Conservation (phyloP, 106 monocot genomes). For the Dendrobium huoshanense region DNA sequence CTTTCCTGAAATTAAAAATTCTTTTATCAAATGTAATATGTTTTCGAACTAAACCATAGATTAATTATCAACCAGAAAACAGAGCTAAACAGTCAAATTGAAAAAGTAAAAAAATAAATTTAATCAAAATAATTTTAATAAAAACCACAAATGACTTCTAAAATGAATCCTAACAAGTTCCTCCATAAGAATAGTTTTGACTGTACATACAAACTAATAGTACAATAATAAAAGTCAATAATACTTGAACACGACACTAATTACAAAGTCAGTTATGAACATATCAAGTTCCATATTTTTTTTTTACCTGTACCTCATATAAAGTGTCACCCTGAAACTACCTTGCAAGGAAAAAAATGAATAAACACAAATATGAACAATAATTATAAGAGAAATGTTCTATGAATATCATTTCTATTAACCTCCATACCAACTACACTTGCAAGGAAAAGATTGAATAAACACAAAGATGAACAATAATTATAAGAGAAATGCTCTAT, state of each 20-base stretch:
- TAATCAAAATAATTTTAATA: too few species aligned
- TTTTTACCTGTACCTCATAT: background rate
- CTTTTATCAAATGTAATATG: background rate
- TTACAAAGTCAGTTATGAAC: background rate
- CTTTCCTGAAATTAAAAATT: background rate
- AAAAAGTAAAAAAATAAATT: too few species aligned
- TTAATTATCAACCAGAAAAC: background rate
- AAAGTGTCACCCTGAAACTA: background rate
- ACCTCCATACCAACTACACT: background rate
- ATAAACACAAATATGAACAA: background rate
- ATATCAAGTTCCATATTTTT: background rate
- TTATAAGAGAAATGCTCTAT: background rate
- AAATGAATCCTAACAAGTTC: background rate
- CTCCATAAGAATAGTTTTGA: background rate
- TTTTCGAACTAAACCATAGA: background rate
- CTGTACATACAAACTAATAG: too few species aligned
- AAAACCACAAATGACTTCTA: too few species aligned
- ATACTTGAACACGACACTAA: background rate
- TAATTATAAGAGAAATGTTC: background rate
- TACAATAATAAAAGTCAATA: background rate
- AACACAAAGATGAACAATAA: background rate
- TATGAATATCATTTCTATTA: background rate
- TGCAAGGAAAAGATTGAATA: background rate
- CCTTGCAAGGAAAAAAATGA: background rate
- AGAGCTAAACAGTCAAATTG: too few species aligned